Percentiles rank a stretch among this genome's conserved stretches.
Conservation (phyloP, 495 filamentous ascomycete species). For the Lepidopterella palustris region DNA sequence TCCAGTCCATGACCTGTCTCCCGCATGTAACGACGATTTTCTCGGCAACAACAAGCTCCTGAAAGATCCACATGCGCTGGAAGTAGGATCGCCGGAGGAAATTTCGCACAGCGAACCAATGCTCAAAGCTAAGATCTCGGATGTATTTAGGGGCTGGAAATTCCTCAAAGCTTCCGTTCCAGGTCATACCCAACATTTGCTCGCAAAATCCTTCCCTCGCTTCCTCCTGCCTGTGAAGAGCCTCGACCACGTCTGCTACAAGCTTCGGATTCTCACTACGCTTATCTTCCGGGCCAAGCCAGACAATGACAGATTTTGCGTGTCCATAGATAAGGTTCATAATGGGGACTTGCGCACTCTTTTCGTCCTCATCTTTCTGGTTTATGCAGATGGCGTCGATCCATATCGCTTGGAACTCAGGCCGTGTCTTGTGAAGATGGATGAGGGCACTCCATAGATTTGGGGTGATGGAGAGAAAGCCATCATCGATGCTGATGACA, state of each 20-base stretch:
- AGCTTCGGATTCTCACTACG: not conserved
- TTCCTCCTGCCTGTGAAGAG: not conserved
- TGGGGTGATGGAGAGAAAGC: not conserved
- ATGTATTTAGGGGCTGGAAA: not conserved
- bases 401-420: not conserved
- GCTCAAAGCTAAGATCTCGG: not conserved
- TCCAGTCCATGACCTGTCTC: not conserved
- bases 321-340: not conserved
- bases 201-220: not conserved
- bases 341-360: not conserved
- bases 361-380: constrained; percentile 5
- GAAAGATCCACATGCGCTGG: constrained; percentile 4
- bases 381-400: constrained; percentile 12
- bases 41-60: constrained; percentile 5
- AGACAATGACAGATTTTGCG: not conserved
- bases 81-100: constrained; percentile 2
- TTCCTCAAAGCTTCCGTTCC: not conserved
- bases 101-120: not conserved
- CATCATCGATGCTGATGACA: not conserved
- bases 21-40: not conserved
- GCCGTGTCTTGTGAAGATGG: not conserved
- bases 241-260: not conserved
- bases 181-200: not conserved
- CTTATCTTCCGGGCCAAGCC: not conserved
- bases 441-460: not conserved